Base-by-base conservation (phyloP, 192 early-diverging fungal species). In the Phycomyces blakesleeanus region DNA sequence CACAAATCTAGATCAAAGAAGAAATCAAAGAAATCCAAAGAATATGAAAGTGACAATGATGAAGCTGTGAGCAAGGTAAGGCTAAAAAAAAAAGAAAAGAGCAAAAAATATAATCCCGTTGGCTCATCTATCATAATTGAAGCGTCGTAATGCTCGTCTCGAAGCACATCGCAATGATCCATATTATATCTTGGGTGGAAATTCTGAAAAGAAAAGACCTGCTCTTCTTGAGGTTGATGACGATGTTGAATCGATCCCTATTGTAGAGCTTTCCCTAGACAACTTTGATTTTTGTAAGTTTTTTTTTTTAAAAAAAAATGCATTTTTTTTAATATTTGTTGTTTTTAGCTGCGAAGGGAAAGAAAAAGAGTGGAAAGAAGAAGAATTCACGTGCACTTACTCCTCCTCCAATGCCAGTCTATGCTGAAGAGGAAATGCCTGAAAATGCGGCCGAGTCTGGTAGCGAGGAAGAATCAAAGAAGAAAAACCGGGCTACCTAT, bases 191-290 rank as follows among this genome's bases (percentile, higher is more conserved):
- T 79, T 81, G 39, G 72, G 73, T 29, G 72, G 78, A 39, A 67
- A 72, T 16, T 59, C 41, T 15, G 64, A 72, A 25, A 38, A 66
- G 3, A 79, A 78, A 51, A 72, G 61, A 34, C 55, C 50, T 3
- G 39, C 64, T 24, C 41, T 72, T 44, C 29, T 64, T 34, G 56
- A 51, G 42, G 26, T 72, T 47, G 69, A 67, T 8, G 82, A 83
- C 21, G 83, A 89, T 66, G 89, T 93, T 0, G 88, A 95, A 61
- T 80, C 81, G 12, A 93, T 95, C 57, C 91, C 91, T 3, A 87
- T 95, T 51, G 86, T 95, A 3, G 74, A 83, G 27, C 75, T 95
- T 21, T 80, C 78, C 51, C 75, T 92, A 51, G 80, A 83, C 56
- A 83, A 78, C 11, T 74, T 84, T 39, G 63, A 67, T 16, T 37